Percentiles rank a stretch among this genome's conserved stretches.
Evolutionary conservation across 2,329 filamentous ascomycete species (phyloP).

Genomic region (Calonectria pteridis): DNA sequence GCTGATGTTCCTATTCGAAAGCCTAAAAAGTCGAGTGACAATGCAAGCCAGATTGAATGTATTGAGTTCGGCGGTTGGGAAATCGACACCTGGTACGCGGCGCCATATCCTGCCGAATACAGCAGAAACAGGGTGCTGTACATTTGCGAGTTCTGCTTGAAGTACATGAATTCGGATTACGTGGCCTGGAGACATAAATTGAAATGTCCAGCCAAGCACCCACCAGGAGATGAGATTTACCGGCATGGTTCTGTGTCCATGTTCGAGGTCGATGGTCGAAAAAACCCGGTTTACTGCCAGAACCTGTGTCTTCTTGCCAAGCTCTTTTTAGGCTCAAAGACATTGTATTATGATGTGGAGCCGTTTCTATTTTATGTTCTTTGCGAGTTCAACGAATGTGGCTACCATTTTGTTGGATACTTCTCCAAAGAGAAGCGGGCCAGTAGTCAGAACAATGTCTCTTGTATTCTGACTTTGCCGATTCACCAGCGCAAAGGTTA

Average conservation of each 20-base stretch:
- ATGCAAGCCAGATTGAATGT: slow-evolving; percentile 96
- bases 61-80: slow-evolving; percentile 98
- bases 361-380: slow-evolving; percentile 98
- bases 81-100: slow-evolving; percentile 99
- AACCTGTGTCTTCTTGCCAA: slow-evolving; percentile 97
- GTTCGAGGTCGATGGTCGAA: slow-evolving; percentile 96
- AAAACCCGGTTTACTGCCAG: slow-evolving; percentile 98
- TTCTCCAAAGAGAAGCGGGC: slow-evolving; percentile 98
- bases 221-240: slow-evolving; percentile 97
- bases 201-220: slow-evolving; percentile 96
- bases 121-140: slow-evolving; percentile 96
- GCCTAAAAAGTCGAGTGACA: slow-evolving; percentile 81
- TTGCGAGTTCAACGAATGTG: slow-evolving; percentile 90
- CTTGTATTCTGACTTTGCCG: slow-evolving; percentile 93
- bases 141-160: slow-evolving; percentile 98
- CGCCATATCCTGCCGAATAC: slow-evolving; percentile 98
- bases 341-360: slow-evolving; percentile 97
- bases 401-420: slow-evolving; percentile 98
- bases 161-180: slow-evolving; percentile 99
- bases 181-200: slow-evolving; percentile 98
- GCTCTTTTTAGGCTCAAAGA: slow-evolving; percentile 98
- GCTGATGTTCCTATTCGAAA: slow-evolving; percentile 73
- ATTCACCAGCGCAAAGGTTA: slow-evolving; percentile 98
- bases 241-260: slow-evolving; percentile 91
- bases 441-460: slow-evolving; percentile 96